Percentiles rank a stretch among this genome's conserved stretches.
phyloP scores from a whole-genome alignment of 805 yeast species.

The Vanderwaltozyma tropicalis region DNA sequence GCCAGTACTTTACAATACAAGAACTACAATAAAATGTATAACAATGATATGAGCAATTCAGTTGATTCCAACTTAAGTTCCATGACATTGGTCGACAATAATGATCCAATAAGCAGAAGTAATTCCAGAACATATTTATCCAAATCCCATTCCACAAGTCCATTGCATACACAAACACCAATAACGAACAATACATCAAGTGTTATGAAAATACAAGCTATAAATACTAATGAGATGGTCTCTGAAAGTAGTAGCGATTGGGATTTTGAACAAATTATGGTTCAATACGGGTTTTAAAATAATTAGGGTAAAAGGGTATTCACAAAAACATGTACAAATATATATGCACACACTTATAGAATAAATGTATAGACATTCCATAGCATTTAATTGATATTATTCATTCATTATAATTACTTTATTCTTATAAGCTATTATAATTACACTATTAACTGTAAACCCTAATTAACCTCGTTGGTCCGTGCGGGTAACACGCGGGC shows the following conservation, averaged over 20 bases:
- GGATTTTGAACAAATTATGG: slow-evolving; percentile 10
- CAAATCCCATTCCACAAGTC: slow-evolving; percentile 1
- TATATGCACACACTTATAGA: no score
- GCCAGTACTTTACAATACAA: neutral
- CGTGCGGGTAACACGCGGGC: no score
- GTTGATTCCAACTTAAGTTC: slow-evolving; percentile 9
- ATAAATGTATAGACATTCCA: no score
- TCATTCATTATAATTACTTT: no score
- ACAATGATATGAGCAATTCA: slow-evolving; percentile 17
- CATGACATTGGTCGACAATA: slow-evolving; percentile 9
- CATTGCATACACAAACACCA: slow-evolving; percentile 3
- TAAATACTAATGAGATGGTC: neutral
- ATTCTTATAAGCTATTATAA: no score
- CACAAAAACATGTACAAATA: neutral
- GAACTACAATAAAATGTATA: slow-evolving; percentile 6
- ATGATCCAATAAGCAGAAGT: slow-evolving; percentile 3
- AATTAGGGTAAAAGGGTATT: neutral
- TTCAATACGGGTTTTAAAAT: slow-evolving; percentile 7
- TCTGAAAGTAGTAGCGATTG: slow-evolving; percentile 2
- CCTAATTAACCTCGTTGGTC: no score
- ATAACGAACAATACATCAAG: slow-evolving; percentile 1
- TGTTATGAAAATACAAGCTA: no score
- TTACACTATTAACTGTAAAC: no score
- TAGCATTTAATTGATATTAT: no score
- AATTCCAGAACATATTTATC: neutral